Conservation (phyloP, 2,329 filamentous ascomycete genomes). For the Penicillium sp. region DNA sequence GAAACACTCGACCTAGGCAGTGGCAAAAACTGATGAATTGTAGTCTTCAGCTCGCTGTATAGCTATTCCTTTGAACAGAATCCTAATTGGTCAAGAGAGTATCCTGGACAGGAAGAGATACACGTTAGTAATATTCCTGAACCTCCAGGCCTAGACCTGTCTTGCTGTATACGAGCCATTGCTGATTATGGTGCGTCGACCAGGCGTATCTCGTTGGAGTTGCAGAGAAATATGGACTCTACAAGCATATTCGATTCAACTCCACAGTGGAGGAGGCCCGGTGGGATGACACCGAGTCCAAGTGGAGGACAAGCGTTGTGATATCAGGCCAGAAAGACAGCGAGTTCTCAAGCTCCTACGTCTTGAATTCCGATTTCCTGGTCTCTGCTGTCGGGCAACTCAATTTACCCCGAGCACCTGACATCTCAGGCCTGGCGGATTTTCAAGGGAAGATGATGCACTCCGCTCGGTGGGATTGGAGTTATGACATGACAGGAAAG, state of each 20-base stretch:
- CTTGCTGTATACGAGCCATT: not conserved
- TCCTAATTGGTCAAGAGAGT: constrained; percentile 56
- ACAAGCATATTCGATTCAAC: constrained; percentile 58
- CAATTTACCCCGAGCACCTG: constrained; percentile 52
- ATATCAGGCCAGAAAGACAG: constrained; percentile 54
- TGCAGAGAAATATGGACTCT: constrained; percentile 54
- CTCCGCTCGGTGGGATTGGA: constrained; percentile 60
- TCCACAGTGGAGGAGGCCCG: constrained; percentile 50
- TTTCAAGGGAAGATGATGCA: constrained; percentile 57
- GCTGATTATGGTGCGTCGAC: not conserved
- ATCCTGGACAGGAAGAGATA: constrained; percentile 60
- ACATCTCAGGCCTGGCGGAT: constrained; percentile 47
- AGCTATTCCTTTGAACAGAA: constrained; percentile 62
- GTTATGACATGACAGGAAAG: constrained; percentile 53
- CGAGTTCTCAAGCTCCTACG: constrained; percentile 52
- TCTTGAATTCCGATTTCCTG: constrained; percentile 55
- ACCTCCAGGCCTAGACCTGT: not conserved
- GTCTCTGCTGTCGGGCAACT: constrained; percentile 59
- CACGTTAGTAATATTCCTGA: constrained; percentile 32
- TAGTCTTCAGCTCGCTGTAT: constrained; percentile 55
- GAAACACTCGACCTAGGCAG: not conserved
- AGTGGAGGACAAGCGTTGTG: constrained; percentile 51
- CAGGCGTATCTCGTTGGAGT: constrained; percentile 52
- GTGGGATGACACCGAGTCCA: constrained; percentile 53
- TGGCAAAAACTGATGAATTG: not conserved